Conservation (phyloP, 345 rosid species). For the Sapria himalayana region DNA sequence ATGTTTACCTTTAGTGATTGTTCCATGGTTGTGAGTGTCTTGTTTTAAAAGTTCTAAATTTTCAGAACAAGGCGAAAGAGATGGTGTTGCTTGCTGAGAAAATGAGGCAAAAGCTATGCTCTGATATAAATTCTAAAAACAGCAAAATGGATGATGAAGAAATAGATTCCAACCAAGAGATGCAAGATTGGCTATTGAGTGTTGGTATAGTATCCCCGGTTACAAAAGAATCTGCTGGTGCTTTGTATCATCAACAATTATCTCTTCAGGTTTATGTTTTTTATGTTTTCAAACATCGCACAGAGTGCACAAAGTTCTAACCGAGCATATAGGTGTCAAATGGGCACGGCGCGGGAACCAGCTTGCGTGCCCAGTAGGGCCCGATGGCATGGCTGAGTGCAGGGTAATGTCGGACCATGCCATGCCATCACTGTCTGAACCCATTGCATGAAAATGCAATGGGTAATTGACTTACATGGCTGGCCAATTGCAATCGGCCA, state of each 20-base stretch:
- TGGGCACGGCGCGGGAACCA: too few species aligned
- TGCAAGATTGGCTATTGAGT: slow-evolving; percentile 88
- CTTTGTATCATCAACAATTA: slow-evolving; percentile 73
- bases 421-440: too few species aligned
- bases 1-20: too few species aligned
- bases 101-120: slow-evolving; percentile 76
- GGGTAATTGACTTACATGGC: too few species aligned
- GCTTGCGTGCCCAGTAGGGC: too few species aligned
- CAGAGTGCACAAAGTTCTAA: too few species aligned
- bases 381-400: too few species aligned
- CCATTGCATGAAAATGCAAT: too few species aligned
- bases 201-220: slow-evolving; percentile 94
- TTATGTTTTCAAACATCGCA: not conserved
- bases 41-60: slow-evolving; percentile 9
- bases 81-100: slow-evolving; percentile 86
- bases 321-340: too few species aligned
- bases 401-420: too few species aligned
- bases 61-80: slow-evolving; percentile 78
- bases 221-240: slow-evolving; percentile 90
- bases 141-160: slow-evolving; percentile 45
- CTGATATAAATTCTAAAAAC: slow-evolving; percentile 39
- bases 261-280: slow-evolving; percentile 55
- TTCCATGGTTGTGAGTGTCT: too few species aligned
- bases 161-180: slow-evolving; percentile 84
- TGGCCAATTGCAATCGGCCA: too few species aligned